phyloP scores from a whole-genome alignment of 106 monocot species.

The Acorus gramineus region DNA sequence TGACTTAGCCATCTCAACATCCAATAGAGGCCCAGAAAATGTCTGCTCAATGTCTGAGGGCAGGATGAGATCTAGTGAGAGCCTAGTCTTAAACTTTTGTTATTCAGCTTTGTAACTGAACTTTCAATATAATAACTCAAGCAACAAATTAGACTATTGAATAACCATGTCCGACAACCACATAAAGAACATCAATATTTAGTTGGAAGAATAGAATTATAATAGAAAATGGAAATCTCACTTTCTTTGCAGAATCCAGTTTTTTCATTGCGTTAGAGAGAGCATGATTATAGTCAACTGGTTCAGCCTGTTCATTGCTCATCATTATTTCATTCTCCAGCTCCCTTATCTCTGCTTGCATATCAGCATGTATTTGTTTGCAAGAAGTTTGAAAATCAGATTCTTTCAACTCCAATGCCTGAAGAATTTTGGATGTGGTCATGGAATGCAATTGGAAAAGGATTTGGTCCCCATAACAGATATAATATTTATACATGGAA shows the following conservation, averaged over 20 bases:
- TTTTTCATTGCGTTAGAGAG: background rate
- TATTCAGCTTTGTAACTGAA: too few species aligned
- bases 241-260: slow-evolving; percentile 11
- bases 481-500: too few species aligned
- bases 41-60: too few species aligned
- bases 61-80: too few species aligned
- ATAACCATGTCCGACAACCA: too few species aligned
- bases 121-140: too few species aligned
- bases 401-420: slow-evolving; percentile 16
- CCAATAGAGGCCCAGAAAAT: too few species aligned
- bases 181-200: background rate
- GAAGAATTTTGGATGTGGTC: background rate
- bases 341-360: background rate
- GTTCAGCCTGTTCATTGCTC: background rate
- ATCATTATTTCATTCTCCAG: slow-evolving; percentile 4
- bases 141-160: too few species aligned
- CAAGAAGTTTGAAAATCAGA: slow-evolving; percentile 1
- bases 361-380: background rate
- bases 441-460: too few species aligned
- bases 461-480: too few species aligned
- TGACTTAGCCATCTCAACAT: too few species aligned
- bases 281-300: background rate
- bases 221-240: background rate
- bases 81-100: too few species aligned
- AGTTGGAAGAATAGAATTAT: background rate